Evolutionary conservation across 2,329 filamentous ascomycete species (phyloP).

Genomic region (Hypoxylon sp.): DNA sequence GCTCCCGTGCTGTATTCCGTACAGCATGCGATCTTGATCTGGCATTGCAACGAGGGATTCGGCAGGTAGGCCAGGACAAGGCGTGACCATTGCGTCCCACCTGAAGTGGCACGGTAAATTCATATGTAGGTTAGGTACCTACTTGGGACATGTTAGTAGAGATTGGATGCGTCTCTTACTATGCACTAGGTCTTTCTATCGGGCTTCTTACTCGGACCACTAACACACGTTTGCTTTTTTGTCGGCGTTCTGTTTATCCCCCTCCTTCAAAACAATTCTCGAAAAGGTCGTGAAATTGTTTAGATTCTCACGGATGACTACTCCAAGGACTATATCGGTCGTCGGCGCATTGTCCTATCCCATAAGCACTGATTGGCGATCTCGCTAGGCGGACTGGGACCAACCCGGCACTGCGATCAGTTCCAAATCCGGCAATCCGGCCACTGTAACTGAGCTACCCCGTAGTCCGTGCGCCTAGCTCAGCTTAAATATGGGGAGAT

Average conservation of each 20-base stretch:
- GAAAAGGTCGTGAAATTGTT: slow-evolving; percentile 1
- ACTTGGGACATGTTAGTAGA: slow-evolving; percentile 21
- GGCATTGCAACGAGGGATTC: slow-evolving; percentile 33
- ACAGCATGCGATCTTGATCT: slow-evolving; percentile 45
- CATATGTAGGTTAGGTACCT: slow-evolving; percentile 6
- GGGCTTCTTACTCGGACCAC: slow-evolving; percentile 24
- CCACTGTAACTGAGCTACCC: slow-evolving; percentile 15
- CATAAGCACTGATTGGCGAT: slow-evolving; percentile 20
- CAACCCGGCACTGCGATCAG: slow-evolving; percentile 13
- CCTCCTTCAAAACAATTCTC: not conserved
- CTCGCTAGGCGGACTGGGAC: slow-evolving; percentile 1
- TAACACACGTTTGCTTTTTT: slow-evolving; percentile 9
- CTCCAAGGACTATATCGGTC: slow-evolving; percentile 5
- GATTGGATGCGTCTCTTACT: slow-evolving; percentile 6
- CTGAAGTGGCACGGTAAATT: slow-evolving; percentile 17
- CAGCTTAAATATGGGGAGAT: slow-evolving; percentile 30
- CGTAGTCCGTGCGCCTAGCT: slow-evolving; percentile 29
- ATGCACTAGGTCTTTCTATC: slow-evolving; percentile 26
- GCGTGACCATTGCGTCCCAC: slow-evolving; percentile 23
- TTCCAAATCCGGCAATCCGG: slow-evolving; percentile 36
- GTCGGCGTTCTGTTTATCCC: slow-evolving; percentile 6
- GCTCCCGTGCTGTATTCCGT: slow-evolving; percentile 39
- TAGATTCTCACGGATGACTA: slow-evolving; percentile 1
- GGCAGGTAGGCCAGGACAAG: slow-evolving; percentile 18
- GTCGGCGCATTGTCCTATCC: not conserved